These are phyloP conservation scores for Besnoitia besnoiti DNA, from an alignment of 169 alveolate genomes.

Conservation along the genomic window DNA sequence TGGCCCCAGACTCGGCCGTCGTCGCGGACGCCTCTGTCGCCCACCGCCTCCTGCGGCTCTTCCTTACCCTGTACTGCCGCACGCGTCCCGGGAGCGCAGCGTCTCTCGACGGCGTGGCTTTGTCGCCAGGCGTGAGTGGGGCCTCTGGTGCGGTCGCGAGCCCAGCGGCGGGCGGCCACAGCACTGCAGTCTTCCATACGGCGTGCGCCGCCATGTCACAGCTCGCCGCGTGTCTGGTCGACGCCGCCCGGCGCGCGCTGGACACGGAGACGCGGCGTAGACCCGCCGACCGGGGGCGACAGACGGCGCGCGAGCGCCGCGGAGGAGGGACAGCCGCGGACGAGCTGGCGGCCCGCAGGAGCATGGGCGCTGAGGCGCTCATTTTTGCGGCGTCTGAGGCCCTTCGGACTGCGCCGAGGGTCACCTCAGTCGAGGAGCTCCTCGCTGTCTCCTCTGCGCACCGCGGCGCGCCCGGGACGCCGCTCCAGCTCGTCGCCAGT, in stretches of 20 bases:
- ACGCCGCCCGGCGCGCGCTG: slow-evolving; percentile 1
- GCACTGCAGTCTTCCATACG: not conserved
- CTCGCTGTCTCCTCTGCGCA: not conserved
- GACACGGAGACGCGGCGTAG: not conserved
- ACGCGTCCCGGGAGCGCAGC: not conserved
- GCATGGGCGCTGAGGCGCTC: not conserved
- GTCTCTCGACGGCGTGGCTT: no score
- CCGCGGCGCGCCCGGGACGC: not conserved
- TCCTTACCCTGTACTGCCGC: not conserved
- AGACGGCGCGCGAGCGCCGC: not conserved
- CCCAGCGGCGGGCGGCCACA: no score
- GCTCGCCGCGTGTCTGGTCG: slow-evolving; percentile 9
- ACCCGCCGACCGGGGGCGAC: not conserved
- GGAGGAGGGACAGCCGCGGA: not conserved
- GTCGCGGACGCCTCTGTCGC: slow-evolving; percentile 24
- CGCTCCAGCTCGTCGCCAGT: not conserved
- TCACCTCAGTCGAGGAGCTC: not conserved
- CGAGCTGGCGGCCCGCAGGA: not conserved
- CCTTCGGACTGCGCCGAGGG: slow-evolving; percentile 13
- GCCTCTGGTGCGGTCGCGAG: no score
- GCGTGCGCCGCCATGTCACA: slow-evolving; percentile 38
- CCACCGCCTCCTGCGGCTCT: not conserved
- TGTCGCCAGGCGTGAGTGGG: no score
- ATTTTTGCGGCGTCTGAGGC: not conserved
- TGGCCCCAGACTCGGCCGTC: slow-evolving; percentile 32